Conservation (phyloP, 2,329 filamentous ascomycete genomes). For the Penicillium fuscoglaucum region DNA sequence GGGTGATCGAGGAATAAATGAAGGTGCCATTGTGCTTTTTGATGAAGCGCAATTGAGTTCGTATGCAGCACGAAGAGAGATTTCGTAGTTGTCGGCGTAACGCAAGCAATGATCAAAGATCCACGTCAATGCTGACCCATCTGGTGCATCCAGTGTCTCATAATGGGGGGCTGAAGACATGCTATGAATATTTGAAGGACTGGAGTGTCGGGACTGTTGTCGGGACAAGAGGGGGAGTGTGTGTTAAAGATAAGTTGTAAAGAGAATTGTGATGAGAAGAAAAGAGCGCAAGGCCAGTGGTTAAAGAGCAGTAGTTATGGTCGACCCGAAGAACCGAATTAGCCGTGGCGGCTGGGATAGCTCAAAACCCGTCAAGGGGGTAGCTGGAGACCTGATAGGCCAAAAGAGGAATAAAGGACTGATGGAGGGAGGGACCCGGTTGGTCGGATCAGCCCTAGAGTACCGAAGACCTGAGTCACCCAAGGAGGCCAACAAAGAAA, state of each 20-base stretch:
- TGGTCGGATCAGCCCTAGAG: slow-evolving; percentile 3
- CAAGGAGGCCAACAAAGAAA: slow-evolving; percentile 6
- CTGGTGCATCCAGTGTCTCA: slow-evolving; percentile 27
- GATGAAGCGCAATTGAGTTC: slow-evolving; percentile 62
- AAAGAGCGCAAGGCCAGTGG: not conserved
- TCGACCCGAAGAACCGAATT: not conserved
- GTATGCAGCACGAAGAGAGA: slow-evolving; percentile 68
- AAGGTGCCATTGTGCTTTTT: slow-evolving; percentile 25
- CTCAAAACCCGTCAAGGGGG: slow-evolving; percentile 17
- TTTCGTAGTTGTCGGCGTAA: slow-evolving; percentile 64
- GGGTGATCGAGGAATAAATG: slow-evolving; percentile 27
- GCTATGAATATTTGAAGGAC: slow-evolving; percentile 1
- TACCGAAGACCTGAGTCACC: slow-evolving; percentile 6
- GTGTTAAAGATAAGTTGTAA: not conserved
- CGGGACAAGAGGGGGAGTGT: not conserved
- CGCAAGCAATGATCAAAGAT: slow-evolving; percentile 62
- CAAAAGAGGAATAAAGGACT: slow-evolving; percentile 3
- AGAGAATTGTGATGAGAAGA: not conserved
- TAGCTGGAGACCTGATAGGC: slow-evolving; percentile 6
- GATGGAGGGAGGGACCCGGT: slow-evolving; percentile 1
- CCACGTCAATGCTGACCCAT: slow-evolving; percentile 50
- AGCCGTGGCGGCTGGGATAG: slow-evolving; percentile 17
- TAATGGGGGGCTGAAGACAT: slow-evolving; percentile 14
- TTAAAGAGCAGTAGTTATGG: slow-evolving; percentile 9
- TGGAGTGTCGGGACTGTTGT: not conserved